phyloP scores from a whole-genome alignment of 768 basidiomycete genomes.

The Ramaria sp. region DNA sequence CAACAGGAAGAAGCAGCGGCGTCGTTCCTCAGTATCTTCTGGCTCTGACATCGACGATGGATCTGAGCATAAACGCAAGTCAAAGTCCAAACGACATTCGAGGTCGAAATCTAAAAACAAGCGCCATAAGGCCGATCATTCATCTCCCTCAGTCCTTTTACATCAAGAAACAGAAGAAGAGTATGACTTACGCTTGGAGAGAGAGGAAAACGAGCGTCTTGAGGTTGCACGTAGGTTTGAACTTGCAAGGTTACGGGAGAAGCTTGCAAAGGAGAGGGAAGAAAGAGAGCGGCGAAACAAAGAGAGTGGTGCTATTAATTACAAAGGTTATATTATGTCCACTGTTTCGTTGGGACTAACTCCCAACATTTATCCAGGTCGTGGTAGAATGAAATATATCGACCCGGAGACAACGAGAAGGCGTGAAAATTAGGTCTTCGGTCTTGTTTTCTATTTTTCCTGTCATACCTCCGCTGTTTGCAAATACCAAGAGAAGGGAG shows the following conservation, averaged over 20 bases:
- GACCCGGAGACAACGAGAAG: conserved; percentile 14
- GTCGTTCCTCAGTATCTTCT: conserved; percentile 17
- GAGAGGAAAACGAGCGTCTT: conserved; percentile 51
- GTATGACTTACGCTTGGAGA: conserved; percentile 56
- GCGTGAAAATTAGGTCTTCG: background rate
- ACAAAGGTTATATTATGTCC: conserved; percentile 37
- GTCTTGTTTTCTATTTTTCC: background rate
- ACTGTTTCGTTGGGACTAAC: conserved; percentile 13
- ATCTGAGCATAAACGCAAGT: background rate
- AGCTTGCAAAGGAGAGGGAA: conserved; percentile 24
- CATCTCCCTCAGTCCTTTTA: conserved; percentile 8
- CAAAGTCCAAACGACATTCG: background rate
- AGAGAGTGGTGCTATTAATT: conserved; percentile 39
- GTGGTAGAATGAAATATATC: conserved; percentile 18
- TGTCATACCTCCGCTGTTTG: background rate
- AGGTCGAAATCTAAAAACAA: conserved; percentile 4
- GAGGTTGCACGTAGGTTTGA: conserved; percentile 36
- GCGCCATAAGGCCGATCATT: conserved; percentile 10
- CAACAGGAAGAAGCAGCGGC: conserved; percentile 18
- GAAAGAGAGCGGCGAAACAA: conserved; percentile 23
- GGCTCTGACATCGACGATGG: conserved; percentile 18
- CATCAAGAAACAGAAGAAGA: conserved; percentile 56
- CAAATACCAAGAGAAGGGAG: background rate
- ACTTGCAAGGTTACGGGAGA: conserved; percentile 26
- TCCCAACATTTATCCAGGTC: conserved; percentile 10